These are phyloP conservation scores for Sinapis alba DNA, from an alignment of 441 rosid genomes.

Conservation along the genomic window DNA sequence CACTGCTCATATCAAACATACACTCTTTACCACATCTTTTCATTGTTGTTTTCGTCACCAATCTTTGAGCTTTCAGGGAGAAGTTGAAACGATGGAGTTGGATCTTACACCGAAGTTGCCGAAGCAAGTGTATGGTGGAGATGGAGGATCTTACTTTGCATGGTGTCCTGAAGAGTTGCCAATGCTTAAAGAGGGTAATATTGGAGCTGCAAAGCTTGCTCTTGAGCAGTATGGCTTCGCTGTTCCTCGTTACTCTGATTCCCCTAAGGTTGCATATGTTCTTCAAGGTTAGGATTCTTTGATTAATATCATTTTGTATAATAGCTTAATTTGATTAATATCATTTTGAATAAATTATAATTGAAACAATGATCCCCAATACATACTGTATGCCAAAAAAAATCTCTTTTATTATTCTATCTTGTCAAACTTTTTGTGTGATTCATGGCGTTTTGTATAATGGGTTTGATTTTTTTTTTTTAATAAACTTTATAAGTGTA, in stretches of 20 bases:
- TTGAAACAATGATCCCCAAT: neutral
- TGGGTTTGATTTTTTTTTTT: too few relatives aligned
- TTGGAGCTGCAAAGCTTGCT: neutral
- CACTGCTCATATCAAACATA: neutral
- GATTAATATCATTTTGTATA: neutral
- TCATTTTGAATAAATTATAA: neutral
- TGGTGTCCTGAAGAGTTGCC: neutral
- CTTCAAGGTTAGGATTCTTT: neutral
- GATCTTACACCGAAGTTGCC: conserved; percentile 1
- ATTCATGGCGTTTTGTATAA: too few relatives aligned
- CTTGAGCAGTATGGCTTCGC: neutral
- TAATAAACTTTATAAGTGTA: too few relatives aligned
- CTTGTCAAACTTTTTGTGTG: too few relatives aligned
- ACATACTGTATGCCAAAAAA: neutral
- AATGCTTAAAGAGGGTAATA: neutral
- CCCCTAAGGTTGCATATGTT: neutral
- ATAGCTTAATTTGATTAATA: neutral
- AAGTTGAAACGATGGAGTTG: neutral
- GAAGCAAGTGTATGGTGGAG: neutral
- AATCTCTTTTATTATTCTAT: too few relatives aligned
- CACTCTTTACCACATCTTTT: neutral
- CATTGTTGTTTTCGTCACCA: neutral
- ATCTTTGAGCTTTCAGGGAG: neutral
- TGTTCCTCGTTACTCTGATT: conserved; percentile 1
- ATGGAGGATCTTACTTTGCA: neutral